These are phyloP conservation scores for Chimonanthus praecox DNA, from an alignment of 164 flowering plant species.

Conservation along the genomic window DNA sequence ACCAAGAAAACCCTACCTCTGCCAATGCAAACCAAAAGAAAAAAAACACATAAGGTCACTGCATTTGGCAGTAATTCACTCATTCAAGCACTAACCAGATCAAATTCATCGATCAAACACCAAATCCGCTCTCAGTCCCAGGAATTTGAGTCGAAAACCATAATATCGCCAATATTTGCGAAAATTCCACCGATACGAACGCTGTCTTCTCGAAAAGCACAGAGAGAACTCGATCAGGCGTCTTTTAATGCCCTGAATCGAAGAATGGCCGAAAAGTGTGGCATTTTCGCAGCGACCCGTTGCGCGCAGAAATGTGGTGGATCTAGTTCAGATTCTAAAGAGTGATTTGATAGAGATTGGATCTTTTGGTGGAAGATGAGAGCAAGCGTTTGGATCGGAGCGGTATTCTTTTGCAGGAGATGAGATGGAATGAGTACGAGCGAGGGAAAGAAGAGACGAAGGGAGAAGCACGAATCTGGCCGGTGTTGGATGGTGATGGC, in stretches of 20 bases:
- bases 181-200: not conserved
- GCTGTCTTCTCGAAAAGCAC: slow-evolving; percentile 3
- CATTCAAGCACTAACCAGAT: not conserved
- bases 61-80: not conserved
- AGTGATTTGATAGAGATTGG: too few relatives aligned
- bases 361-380: not conserved
- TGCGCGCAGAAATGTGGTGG: not conserved
- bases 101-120: too few relatives aligned
- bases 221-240: not conserved
- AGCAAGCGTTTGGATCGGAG: slow-evolving; percentile 6
- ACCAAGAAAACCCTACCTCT: not conserved
- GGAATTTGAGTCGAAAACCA: not conserved
- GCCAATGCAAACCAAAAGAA: not conserved
- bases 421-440: slow-evolving; percentile 8
- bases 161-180: not conserved
- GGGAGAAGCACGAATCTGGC: slow-evolving; percentile 40
- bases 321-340: not conserved
- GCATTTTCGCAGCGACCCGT: not conserved
- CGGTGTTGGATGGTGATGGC: slow-evolving; percentile 6
- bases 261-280: slow-evolving; percentile 20
- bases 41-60: not conserved
- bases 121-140: not conserved
- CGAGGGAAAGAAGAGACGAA: slow-evolving; percentile 15
- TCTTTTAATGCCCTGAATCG: slow-evolving; percentile 35
- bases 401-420: not conserved